Conservation (phyloP, 495 filamentous ascomycete species). For the Clavariopsis aquatica region DNA sequence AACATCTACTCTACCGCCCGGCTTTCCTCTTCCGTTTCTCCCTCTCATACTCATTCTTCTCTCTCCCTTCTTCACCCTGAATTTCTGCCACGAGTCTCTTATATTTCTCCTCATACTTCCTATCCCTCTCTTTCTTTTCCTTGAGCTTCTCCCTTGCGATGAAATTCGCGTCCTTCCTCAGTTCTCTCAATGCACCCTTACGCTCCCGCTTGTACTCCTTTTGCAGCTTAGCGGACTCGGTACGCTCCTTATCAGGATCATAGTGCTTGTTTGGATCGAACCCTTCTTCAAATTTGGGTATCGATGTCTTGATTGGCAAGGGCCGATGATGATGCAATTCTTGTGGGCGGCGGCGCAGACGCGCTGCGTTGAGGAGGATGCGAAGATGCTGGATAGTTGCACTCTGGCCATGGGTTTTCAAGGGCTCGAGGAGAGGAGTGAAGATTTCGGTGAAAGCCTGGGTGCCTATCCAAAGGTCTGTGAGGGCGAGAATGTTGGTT, state of each 20-base stretch:
- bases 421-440: constrained; percentile 23
- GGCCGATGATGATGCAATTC: constrained; percentile 87
- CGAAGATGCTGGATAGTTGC: constrained; percentile 42
- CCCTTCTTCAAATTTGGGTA: constrained; percentile 95
- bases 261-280: constrained; percentile 96
- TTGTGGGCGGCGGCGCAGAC: constrained; percentile 69
- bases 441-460: constrained; percentile 43
- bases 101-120: constrained; percentile 87
- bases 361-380: constrained; percentile 57
- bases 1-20: constrained; percentile 18
- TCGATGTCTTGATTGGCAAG: constrained; percentile 79
- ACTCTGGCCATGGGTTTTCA: constrained; percentile 22
- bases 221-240: constrained; percentile 75
- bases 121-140: constrained; percentile 89
- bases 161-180: constrained; percentile 91
- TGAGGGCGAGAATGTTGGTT: constrained; percentile 31
- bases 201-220: constrained; percentile 90
- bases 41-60: constrained; percentile 83
- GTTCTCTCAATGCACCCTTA: constrained; percentile 92
- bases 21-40: constrained; percentile 71
- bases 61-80: constrained; percentile 86
- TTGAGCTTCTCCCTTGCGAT: constrained; percentile 83
- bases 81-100: constrained; percentile 89
- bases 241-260: constrained; percentile 85
- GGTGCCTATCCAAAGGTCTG: constrained; percentile 42